Conservation (phyloP, 768 basidiomycete species). For the Tephrocybe sp. region DNA sequence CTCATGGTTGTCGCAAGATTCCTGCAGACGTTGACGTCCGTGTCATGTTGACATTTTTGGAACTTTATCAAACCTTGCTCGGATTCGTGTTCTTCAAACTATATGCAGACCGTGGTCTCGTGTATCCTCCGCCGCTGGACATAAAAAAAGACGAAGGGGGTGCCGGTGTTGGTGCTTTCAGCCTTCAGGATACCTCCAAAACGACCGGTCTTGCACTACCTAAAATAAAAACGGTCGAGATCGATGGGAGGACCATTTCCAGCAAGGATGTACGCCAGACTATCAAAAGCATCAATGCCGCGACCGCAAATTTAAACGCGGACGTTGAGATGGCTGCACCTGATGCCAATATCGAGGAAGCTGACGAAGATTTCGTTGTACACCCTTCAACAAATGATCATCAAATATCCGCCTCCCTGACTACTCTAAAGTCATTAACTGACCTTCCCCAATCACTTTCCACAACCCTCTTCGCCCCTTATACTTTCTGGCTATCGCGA, state of each 20-base stretch:
- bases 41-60: constrained; percentile 97
- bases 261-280: constrained; percentile 58
- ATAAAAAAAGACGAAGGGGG: constrained; percentile 76
- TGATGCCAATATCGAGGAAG: constrained; percentile 32
- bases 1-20: constrained; percentile 50
- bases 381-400: constrained; percentile 54
- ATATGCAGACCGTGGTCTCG: constrained; percentile 90
- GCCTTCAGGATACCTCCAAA: constrained; percentile 52
- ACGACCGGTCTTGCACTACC: constrained; percentile 36
- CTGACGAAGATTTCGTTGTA: constrained; percentile 69
- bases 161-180: constrained; percentile 89
- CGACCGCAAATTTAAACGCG: constrained; percentile 25
- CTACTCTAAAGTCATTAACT: constrained; percentile 68
- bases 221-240: constrained; percentile 47
- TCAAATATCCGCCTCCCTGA: constrained; percentile 48
- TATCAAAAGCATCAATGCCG: constrained; percentile 52
- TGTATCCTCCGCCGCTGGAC: constrained; percentile 95
- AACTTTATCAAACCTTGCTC: constrained; percentile 94
- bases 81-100: constrained; percentile 97
- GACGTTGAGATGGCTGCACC: constrained; percentile 40
- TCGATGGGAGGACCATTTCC: constrained; percentile 44
- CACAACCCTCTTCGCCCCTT: constrained; percentile 76
- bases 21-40: constrained; percentile 96
- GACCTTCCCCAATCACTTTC: constrained; percentile 56
- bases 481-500: constrained; percentile 91